Conservation (phyloP, 495 filamentous ascomycete species). For the Trichocladium antarcticum region DNA sequence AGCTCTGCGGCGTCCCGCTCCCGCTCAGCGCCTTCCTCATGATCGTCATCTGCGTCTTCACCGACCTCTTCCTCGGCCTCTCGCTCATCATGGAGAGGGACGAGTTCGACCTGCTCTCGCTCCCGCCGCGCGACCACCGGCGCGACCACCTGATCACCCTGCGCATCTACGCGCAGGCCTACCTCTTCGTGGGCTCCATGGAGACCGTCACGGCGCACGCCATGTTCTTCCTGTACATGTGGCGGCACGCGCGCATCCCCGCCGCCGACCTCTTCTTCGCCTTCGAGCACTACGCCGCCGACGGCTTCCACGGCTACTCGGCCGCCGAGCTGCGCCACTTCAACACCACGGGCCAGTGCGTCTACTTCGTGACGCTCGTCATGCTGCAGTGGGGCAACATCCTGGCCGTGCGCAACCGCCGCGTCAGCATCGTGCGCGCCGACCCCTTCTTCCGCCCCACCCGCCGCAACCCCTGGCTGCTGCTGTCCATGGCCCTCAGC, state of each 20-base stretch:
- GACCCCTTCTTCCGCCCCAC: constrained; percentile 37
- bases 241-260: constrained; percentile 32
- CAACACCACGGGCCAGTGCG: constrained; percentile 25
- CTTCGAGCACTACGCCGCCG: constrained; percentile 35
- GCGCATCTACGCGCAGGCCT: constrained; percentile 41
- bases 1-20: constrained; percentile 13
- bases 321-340: constrained; percentile 29
- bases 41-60: constrained; percentile 10
- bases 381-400: constrained; percentile 45
- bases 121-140: constrained; percentile 21
- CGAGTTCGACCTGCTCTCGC: constrained; percentile 25
- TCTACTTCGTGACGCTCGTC: constrained; percentile 25
- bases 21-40: constrained; percentile 15
- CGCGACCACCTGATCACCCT: constrained; percentile 36
- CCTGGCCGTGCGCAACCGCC: constrained; percentile 39
- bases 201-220: constrained; percentile 38
- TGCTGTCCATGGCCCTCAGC: constrained; percentile 32
- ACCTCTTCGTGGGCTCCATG: constrained; percentile 42
- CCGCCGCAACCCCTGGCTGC: constrained; percentile 42
- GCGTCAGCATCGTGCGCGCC: constrained; percentile 40
- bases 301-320: constrained; percentile 40
- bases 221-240: constrained; percentile 46
- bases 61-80: neutral
- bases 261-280: constrained; percentile 35
- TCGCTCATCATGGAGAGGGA: constrained; percentile 16